These are phyloP conservation scores for Rubroshorea leprosula DNA, from an alignment of 345 rosid species.

Conservation along the genomic window DNA sequence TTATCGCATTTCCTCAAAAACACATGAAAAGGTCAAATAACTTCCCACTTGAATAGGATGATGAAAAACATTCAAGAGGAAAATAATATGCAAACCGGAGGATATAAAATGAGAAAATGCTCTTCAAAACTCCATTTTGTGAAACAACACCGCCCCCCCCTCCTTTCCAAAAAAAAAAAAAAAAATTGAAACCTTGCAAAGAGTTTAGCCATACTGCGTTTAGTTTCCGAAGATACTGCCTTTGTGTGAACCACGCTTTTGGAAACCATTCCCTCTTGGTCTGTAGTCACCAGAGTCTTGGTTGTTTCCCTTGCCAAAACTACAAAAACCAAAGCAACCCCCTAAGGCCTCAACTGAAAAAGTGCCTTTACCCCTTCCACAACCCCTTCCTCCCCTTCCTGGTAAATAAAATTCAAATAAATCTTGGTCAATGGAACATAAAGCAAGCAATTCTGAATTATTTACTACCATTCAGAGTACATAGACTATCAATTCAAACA, in stretches of 20 bases:
- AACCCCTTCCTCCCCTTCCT: no score
- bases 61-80: slow-evolving; percentile 36
- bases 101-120: slow-evolving; percentile 1
- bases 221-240: background rate
- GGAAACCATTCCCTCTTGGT: slow-evolving; percentile 58
- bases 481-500: no score
- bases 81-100: background rate
- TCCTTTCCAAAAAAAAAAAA: background rate
- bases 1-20: background rate
- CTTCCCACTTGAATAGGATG: slow-evolving; percentile 37
- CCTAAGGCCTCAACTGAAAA: slow-evolving; percentile 63
- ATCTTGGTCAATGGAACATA: background rate
- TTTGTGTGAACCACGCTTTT: slow-evolving; percentile 44
- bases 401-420: slow-evolving; percentile 15
- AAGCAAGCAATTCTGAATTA: background rate
- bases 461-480: no score
- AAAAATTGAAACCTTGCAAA: slow-evolving; percentile 9
- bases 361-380: slow-evolving; percentile 69
- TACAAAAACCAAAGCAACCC: slow-evolving; percentile 52
- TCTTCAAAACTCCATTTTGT: slow-evolving; percentile 15
- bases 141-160: slow-evolving; percentile 14
- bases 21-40: slow-evolving; percentile 11
- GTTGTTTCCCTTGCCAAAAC: slow-evolving; percentile 49
- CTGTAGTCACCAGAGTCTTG: slow-evolving; percentile 63
- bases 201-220: slow-evolving; percentile 1